Percentiles rank a stretch among this genome's conserved stretches.
Evolutionary conservation across 805 yeast species (phyloP).

Genomic region (Wickerhamomyces chaumierensis): DNA sequence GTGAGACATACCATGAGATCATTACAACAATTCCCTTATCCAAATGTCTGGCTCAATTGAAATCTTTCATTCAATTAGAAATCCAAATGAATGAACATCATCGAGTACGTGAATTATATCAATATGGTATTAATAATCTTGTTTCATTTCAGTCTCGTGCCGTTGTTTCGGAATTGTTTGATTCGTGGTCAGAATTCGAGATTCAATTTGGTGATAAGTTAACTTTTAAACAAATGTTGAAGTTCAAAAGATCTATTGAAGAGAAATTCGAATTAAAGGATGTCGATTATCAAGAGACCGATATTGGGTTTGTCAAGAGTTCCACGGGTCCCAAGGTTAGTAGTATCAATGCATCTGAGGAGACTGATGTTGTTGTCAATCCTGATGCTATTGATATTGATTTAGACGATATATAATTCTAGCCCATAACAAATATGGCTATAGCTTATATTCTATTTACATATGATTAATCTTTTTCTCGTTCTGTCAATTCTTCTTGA

Average conservation of each 20-base stretch:
- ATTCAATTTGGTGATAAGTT: slow-evolving; percentile 57
- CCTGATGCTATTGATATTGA: slow-evolving; percentile 57
- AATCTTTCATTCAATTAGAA: slow-evolving; percentile 52
- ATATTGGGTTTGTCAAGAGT: slow-evolving; percentile 40
- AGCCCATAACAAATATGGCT: no score
- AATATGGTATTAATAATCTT: slow-evolving; percentile 39
- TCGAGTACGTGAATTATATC: slow-evolving; percentile 54
- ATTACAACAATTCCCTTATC: slow-evolving; percentile 33
- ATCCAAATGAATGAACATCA: slow-evolving; percentile 33
- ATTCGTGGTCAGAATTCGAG: slow-evolving; percentile 67
- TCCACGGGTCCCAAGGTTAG: slow-evolving; percentile 24
- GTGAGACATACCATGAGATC: slow-evolving; percentile 43
- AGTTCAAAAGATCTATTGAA: slow-evolving; percentile 32
- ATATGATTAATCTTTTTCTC: no score
- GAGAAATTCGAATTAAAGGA: slow-evolving; percentile 20
- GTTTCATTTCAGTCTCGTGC: slow-evolving; percentile 21
- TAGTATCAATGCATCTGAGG: slow-evolving; percentile 13
- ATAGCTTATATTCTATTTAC: no score
- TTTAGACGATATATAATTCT: no score
- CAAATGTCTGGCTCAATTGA: slow-evolving; percentile 30
- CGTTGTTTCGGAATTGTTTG: slow-evolving; percentile 37
- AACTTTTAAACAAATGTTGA: slow-evolving; percentile 64
- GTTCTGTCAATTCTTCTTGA: no score
- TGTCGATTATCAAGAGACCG: slow-evolving; percentile 19
- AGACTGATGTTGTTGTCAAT: slow-evolving; percentile 20